Evolutionary conservation across 768 basidiomycete species (phyloP).

Genomic region (Boletus rubropictus): DNA sequence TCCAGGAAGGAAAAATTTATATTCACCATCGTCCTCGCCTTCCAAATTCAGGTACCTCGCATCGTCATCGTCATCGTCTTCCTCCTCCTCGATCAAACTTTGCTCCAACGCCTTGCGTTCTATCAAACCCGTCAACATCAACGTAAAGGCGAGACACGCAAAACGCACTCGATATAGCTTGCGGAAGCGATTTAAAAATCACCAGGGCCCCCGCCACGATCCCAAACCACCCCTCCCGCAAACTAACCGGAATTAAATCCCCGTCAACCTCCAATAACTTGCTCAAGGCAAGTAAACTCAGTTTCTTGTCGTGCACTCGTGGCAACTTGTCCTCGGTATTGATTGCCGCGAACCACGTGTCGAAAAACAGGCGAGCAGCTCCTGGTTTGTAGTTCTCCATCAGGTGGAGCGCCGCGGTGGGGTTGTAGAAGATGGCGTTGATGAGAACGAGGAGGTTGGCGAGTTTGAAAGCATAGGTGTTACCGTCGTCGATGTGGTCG

Average conservation of each 20-base stretch:
- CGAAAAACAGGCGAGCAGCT: constrained; percentile 71
- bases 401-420: constrained; percentile 65
- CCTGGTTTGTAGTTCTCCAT: constrained; percentile 60
- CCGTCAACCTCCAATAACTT: constrained; percentile 69
- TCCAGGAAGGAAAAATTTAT: not conserved
- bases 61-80: constrained; percentile 48
- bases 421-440: constrained; percentile 80
- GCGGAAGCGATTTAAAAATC: constrained; percentile 74
- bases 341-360: constrained; percentile 77
- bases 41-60: constrained; percentile 51
- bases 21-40: constrained; percentile 55
- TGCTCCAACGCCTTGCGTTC: constrained; percentile 60
- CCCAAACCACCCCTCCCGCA: constrained; percentile 69
- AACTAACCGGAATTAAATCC: constrained; percentile 45
- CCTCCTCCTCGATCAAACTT: constrained; percentile 37
- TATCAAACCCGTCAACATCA: constrained; percentile 20
- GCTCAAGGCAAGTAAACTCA: constrained; percentile 71
- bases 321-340: constrained; percentile 54
- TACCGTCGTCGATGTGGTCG: constrained; percentile 50
- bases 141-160: not conserved
- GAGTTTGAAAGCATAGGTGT: constrained; percentile 61
- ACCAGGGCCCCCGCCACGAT: constrained; percentile 66
- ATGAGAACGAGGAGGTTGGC: constrained; percentile 81
- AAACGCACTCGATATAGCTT: constrained; percentile 65
- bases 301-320: constrained; percentile 87